Percentiles rank a stretch among this genome's conserved stretches.
Conservation (phyloP, 305 asterid genomes). For the Fraxinus angustifolia region DNA sequence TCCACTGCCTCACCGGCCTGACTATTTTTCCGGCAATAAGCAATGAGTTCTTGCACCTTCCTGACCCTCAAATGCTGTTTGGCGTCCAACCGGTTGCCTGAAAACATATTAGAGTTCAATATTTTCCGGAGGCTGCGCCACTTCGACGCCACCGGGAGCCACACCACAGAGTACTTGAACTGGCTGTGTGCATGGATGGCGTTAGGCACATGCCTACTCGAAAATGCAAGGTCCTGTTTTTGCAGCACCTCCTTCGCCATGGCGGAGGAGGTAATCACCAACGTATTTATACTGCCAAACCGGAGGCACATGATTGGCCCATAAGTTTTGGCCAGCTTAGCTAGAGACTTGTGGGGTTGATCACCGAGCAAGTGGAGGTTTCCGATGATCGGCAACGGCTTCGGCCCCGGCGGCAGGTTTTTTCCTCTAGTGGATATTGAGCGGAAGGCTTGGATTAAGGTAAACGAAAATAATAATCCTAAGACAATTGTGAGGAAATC, state of each 20-base stretch:
- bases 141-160: conserved; percentile 46
- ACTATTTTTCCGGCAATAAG: conserved; percentile 37
- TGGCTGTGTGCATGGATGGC: conserved; percentile 57
- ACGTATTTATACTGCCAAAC: conserved; percentile 43
- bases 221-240: conserved; percentile 53
- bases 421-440: conserved; percentile 26
- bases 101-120: conserved; percentile 45
- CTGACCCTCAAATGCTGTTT: conserved; percentile 42
- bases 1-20: conserved; percentile 38
- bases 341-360: conserved; percentile 51
- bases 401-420: conserved; percentile 64
- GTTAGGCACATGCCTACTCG: conserved; percentile 40
- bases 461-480: conserved; percentile 14
- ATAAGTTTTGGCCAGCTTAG: conserved; percentile 37
- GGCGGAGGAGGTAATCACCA: conserved; percentile 49
- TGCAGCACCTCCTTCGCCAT: conserved; percentile 54
- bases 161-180: conserved; percentile 50
- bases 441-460: conserved; percentile 33
- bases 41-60: conserved; percentile 44
- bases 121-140: conserved; percentile 66
- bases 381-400: conserved; percentile 54
- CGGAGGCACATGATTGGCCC: conserved; percentile 54
- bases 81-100: conserved; percentile 47
- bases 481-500: conserved; percentile 30
- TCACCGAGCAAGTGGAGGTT: conserved; percentile 56